Evolutionary conservation across 176 grass and related monocot genomes (phyloP), one percentile per base, ranked within the genome.

Genomic region (Musa beccarii): DNA sequence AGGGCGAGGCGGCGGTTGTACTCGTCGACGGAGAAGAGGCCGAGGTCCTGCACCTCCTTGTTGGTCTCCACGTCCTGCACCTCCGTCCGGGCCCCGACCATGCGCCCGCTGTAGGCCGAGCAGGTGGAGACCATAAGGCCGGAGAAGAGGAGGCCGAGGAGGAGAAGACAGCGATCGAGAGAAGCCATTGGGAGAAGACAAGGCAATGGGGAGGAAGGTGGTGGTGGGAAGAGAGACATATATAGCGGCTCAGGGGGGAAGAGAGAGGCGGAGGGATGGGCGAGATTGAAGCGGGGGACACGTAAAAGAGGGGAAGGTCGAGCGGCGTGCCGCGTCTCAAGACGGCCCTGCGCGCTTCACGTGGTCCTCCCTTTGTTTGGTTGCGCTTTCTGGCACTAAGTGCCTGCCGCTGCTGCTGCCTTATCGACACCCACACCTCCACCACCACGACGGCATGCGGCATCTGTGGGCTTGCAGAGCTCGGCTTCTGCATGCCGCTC

Each of bases 41-140:
- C 95, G 1, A 93, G 90, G 14, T 91, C 88, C 81, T 98, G 95
- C 78, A 98, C 90, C 63, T 91, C 86, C 69, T 55, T 54, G 90
- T 93, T 74, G 10, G 53, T 20, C 77, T 89, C 90, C 34, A 93
- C 90, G 81, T 93, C 26, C 28, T 53, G 66, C 66, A 98, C 86
- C 52, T 89, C 80, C 52, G 80, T 84, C 83, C 84, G 73, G 2
- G 59, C 88, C 11, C 90, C 90, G 53, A 91, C 90, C 81, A 85
- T 93, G 59, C 90, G 85, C 61, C 88, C 87, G 16, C 19, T 59
- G 63, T 6, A 49, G 20, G 11, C 75, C 54, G 16, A 52, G 49
- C 67, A 11, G 2, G 53, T 1, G 1, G 68, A 73, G 26, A 23
- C 22, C 7, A 57, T 29, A 9, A 72, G 53, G 25, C 69, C 72